Percentiles rank a stretch among this genome's conserved stretches.
phyloP scores from a whole-genome alignment of 306 rosid genomes.

The Gillenia trifoliata region DNA sequence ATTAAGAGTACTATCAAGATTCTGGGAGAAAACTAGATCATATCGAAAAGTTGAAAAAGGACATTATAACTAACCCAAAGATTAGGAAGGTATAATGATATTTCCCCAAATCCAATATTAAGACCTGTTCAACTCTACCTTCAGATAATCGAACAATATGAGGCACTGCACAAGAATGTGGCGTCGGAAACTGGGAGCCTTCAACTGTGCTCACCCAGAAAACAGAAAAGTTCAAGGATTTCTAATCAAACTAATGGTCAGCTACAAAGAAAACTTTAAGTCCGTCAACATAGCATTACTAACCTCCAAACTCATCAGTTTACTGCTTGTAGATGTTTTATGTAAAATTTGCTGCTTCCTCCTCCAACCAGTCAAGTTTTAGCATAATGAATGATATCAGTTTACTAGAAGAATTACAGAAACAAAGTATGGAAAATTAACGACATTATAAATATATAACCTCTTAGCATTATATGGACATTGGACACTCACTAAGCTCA shows the following conservation, averaged over 20 bases:
- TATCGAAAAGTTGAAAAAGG: neutral
- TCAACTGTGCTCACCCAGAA: constrained; percentile 44
- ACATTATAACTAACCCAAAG: neutral
- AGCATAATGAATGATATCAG: neutral
- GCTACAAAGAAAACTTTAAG: constrained; percentile 3
- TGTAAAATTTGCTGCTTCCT: constrained; percentile 73
- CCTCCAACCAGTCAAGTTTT: constrained; percentile 37
- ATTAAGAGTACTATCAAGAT: neutral
- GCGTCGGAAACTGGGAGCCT: constrained; percentile 94
- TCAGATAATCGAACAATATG: constrained; percentile 82
- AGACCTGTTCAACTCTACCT: constrained; percentile 37
- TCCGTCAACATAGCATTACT: constrained; percentile 15
- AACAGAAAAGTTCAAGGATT: neutral
- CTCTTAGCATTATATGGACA: too few species aligned
- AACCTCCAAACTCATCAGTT: constrained; percentile 96
- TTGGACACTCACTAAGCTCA: too few species aligned
- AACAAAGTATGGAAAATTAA: too few species aligned
- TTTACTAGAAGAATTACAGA: too few species aligned
- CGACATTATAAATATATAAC: too few species aligned
- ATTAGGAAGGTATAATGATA: neutral
- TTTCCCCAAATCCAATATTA: neutral
- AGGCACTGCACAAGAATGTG: constrained; percentile 95
- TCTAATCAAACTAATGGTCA: constrained; percentile 14
- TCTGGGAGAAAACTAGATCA: neutral
- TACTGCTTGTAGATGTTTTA: constrained; percentile 94